A percentile compares a stretch with the other conserved stretches of the same genome.
Evolutionary conservation across 1,284 basidiomycete genomes (phyloP).

Genomic region (Apiotrichum montevideense): DNA sequence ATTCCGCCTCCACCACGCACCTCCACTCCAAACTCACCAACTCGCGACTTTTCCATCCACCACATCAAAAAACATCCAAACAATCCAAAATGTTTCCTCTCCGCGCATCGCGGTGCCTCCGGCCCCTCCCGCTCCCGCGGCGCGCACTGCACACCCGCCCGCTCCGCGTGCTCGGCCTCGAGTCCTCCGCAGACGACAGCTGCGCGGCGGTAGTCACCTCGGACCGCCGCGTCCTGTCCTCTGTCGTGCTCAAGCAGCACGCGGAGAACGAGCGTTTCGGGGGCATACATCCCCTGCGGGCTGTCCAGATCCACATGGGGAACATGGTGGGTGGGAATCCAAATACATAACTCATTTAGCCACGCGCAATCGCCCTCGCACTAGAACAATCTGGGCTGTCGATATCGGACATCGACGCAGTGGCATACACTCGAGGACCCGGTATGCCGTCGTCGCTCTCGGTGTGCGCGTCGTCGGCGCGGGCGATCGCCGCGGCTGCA

Average conservation of each 20-base stretch:
- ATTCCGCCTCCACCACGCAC: too few species aligned
- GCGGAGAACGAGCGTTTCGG: conserved; percentile 53
- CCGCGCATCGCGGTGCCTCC: too few species aligned
- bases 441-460: conserved; percentile 75
- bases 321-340: conserved; percentile 58
- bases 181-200: conserved; percentile 79
- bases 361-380: conserved; percentile 63
- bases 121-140: too few species aligned
- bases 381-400: conserved; percentile 58
- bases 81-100: too few species aligned
- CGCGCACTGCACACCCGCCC: conserved; percentile 8
- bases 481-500: conserved; percentile 67
- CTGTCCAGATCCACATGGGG: conserved; percentile 59
- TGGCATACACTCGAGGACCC: conserved; percentile 87
- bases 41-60: too few species aligned
- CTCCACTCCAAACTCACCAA: too few species aligned
- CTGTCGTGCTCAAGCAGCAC: conserved; percentile 75
- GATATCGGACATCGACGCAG: conserved; percentile 65
- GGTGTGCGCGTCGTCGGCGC: conserved; percentile 70
- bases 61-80: too few species aligned
- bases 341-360: conserved; percentile 50
- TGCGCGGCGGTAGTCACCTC: conserved; percentile 75
- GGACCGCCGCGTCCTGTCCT: conserved; percentile 63
- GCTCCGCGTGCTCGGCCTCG: conserved; percentile 63
- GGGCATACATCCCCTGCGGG: conserved; percentile 75